Percentiles rank a stretch among this genome's conserved stretches.
Evolutionary conservation across 139 green algal species (phyloP).

Genomic region (Closterium sp.): DNA sequence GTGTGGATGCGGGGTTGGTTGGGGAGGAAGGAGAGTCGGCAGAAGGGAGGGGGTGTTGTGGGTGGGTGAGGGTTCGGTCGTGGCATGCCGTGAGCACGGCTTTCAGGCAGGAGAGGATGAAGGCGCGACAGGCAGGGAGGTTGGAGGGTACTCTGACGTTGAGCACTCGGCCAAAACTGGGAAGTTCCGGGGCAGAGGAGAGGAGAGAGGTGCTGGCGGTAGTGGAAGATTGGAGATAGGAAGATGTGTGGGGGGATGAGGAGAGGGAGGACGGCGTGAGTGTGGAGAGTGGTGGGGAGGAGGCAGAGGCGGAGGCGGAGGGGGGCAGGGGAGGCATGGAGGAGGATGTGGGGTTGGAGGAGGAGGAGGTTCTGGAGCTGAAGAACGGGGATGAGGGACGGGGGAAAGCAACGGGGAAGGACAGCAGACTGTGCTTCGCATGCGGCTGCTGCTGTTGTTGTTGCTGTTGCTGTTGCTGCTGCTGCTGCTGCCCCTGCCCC

Average conservation of each 20-base stretch:
- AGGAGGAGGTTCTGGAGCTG: not conserved
- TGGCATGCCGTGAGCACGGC: constrained; percentile 12
- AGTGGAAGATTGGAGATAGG: not conserved
- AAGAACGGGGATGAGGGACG: not conserved
- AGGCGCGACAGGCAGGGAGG: constrained; percentile 4
- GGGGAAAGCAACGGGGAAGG: not conserved
- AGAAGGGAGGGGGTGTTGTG: not conserved
- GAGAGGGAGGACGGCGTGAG: not conserved
- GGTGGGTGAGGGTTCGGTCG: not conserved
- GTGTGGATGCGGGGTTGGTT: not conserved
- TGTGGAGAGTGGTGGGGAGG: not conserved
- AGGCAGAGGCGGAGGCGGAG: not conserved
- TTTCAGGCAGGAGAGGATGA: constrained; percentile 5
- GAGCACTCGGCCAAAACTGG: not conserved
- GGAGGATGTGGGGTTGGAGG: not conserved
- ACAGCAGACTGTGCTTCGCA: not conserved
- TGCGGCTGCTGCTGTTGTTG: not conserved
- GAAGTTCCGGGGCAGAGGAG: not conserved
- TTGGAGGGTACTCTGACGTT: not conserved
- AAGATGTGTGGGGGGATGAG: not conserved
- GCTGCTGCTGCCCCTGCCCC: not conserved
- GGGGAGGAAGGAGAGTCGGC: not conserved
- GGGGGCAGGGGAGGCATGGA: not conserved
- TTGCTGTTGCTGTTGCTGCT: not conserved
- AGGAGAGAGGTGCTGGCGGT: not conserved